Conservation (phyloP, 345 rosid genomes). For the Euphorbia pulcherrima region DNA sequence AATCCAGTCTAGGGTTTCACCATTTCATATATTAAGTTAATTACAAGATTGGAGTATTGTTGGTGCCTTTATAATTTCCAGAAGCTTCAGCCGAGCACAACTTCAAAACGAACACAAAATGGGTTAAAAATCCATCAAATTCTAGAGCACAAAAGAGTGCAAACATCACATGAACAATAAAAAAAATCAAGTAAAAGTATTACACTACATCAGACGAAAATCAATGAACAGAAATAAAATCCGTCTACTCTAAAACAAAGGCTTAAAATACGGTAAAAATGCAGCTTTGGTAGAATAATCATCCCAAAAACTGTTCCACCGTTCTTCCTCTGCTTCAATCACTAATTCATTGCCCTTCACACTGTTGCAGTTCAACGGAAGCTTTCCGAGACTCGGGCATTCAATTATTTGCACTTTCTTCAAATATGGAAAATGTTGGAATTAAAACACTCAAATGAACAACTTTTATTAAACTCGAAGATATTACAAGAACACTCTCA, state of each 20-base stretch:
- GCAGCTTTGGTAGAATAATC: neutral
- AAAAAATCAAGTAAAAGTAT: neutral
- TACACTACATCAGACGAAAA: neutral
- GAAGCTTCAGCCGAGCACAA: too few species aligned
- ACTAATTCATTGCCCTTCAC: neutral
- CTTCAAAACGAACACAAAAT: too few species aligned
- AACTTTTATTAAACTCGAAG: too few species aligned
- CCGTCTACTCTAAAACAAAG: neutral
- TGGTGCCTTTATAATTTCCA: too few species aligned
- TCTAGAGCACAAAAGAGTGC: neutral
- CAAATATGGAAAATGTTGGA: neutral
- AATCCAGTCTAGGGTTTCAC: too few species aligned
- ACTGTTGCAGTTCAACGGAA: neutral
- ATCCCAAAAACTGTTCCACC: neutral
- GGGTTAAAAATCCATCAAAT: too few species aligned
- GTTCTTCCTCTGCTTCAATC: neutral
- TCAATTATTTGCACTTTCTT: neutral
- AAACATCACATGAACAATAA: neutral
- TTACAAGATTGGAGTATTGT: too few species aligned
- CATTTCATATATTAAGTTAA: too few species aligned
- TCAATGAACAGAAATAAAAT: neutral
- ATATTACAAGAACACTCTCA: too few species aligned
- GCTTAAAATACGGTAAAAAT: neutral
- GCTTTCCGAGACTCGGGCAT: neutral
- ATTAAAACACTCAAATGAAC: too few species aligned